Evolutionary conservation across 2,329 filamentous ascomycete genomes (phyloP).

Genomic region (Hymenoscyphus occultus): DNA sequence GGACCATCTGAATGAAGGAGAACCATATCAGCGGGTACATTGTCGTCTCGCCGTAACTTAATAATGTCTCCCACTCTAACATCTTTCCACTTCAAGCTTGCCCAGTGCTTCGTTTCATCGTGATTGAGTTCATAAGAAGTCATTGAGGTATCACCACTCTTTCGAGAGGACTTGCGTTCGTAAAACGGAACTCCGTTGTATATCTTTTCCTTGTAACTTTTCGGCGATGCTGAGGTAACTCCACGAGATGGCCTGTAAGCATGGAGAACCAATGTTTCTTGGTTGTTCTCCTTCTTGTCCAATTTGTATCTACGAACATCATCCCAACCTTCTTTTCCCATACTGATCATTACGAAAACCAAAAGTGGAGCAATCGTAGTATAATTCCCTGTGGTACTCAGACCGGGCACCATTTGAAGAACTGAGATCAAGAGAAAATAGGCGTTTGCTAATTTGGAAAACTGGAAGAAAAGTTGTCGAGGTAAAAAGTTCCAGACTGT

Average conservation of each 20-base stretch:
- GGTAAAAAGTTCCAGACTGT: slow-evolving; percentile 87
- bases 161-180: background rate
- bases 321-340: slow-evolving; percentile 87
- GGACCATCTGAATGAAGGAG: slow-evolving; percentile 74
- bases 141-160: background rate
- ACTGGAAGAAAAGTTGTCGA: slow-evolving; percentile 84
- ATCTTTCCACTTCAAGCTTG: slow-evolving; percentile 59
- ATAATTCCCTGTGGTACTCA: slow-evolving; percentile 83
- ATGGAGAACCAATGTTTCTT: slow-evolving; percentile 43
- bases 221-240: background rate
- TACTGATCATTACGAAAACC: slow-evolving; percentile 80
- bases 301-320: slow-evolving; percentile 79
- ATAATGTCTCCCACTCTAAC: slow-evolving; percentile 70
- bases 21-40: slow-evolving; percentile 78
- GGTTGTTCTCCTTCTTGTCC: slow-evolving; percentile 83
- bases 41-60: slow-evolving; percentile 68
- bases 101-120: slow-evolving; percentile 42
- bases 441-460: slow-evolving; percentile 91
- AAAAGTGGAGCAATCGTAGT: slow-evolving; percentile 80
- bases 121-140: slow-evolving; percentile 9
- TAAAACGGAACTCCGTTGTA: background rate
- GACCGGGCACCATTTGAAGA: slow-evolving; percentile 85
- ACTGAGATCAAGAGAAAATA: slow-evolving; percentile 89
- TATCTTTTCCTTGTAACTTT: background rate
- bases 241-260: slow-evolving; percentile 17